Base-by-base conservation (phyloP, 2,329 filamentous ascomycete species). In the Diaporthe aspalathi region DNA sequence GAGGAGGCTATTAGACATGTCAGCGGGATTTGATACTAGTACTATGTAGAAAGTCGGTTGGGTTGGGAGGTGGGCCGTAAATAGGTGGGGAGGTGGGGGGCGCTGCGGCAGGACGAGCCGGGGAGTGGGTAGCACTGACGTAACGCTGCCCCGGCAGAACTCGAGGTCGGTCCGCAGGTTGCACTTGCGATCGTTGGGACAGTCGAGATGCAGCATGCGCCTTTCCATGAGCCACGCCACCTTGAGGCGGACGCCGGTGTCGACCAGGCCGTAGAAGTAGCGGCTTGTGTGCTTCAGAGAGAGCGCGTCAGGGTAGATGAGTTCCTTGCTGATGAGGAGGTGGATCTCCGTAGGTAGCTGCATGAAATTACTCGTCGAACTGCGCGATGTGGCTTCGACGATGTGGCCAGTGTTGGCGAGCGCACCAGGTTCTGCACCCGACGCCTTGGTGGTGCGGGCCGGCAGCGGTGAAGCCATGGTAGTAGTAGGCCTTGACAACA, bases 241-340 rank as follows among this genome's bases (percentile, higher is more conserved):
- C 77, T 93, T 93, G 54, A 93, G 83, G 35, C 84, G 79, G 38
- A 93, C 83, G 45, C 89, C 90, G 0, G 91, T 93, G 78, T 91
- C 86, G 73, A 93, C 90, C 1, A 92, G 80, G 60, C 79, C 76
- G 81, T 90, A 91, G 78, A 93, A 91, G 76, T 92, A 85, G 71
- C 86, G 85, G 76, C 82, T 90, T 24, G 88, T 88, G 77, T 93
- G 91, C 76, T 93, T 93, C 20, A 93, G 82, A 0, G 91, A 91
- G 1, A 93, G 84, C 0, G 92, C 91, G 73, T 94, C 91, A 0
- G 92, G 92, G 73, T 93, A 93, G 40, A 86, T 86, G 71, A 93
- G 88, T 68, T 88, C 83, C 14, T 84, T 78, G 40, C 88, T 83
- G 69, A 93, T 90, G 63, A 89, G 84, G 1, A 91, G 78, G 74